Evolutionary conservation across 2,329 filamentous ascomycete genomes (phyloP), one percentile per base, ranked within the genome.

Genomic region (Periconia sp.): DNA sequence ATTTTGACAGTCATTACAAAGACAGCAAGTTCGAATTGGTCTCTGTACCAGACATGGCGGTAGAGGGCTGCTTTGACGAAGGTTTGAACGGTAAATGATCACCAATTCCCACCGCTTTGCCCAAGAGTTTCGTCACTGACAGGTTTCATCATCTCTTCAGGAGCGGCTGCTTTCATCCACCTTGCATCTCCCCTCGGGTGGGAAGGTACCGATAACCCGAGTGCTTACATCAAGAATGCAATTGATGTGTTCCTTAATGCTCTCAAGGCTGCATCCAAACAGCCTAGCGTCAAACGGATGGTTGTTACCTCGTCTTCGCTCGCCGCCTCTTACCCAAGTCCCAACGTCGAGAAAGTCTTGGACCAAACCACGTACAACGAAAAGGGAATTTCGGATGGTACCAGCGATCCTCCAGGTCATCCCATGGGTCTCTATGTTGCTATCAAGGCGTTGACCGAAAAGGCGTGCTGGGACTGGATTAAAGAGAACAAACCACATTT

Each of bases 391-490:
- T 58, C 64, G 35, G 58, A 63, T 3, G 75, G 71, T 41, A 54
- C 58, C 5, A 43, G 46, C 9, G 45, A 58, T 27, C 66, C 64
- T n/a, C 60, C 57, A 2, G 40, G 51, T 0, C 49, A 64, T 18
- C 46, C 49, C 14, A 62, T 61, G 46, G 60, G 62, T 0, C 13
- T 66, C 14, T 56, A 62, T 11, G 65, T 78, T 1, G 79, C 79
- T 1, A 74, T 73, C 46, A 83, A 83, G 57, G 75, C 71, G 0
- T 72, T 77, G 54, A 73, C 70, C 0, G 81, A 83, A 62, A 74
- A 74, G 27, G 74, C 73, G 7, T 63, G 78, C 13, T 81, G 79
- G 77, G 74, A 75, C 41, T 82, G 76, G 60, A 61, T 79, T 19
- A 60, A 73, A 41, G 72, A 79, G 42, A 71, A 76, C 10, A 74